These are phyloP conservation scores for Gonapodya prolifera DNA, from an alignment of 192 early-diverging fungal genomes.

Conservation along the genomic window DNA sequence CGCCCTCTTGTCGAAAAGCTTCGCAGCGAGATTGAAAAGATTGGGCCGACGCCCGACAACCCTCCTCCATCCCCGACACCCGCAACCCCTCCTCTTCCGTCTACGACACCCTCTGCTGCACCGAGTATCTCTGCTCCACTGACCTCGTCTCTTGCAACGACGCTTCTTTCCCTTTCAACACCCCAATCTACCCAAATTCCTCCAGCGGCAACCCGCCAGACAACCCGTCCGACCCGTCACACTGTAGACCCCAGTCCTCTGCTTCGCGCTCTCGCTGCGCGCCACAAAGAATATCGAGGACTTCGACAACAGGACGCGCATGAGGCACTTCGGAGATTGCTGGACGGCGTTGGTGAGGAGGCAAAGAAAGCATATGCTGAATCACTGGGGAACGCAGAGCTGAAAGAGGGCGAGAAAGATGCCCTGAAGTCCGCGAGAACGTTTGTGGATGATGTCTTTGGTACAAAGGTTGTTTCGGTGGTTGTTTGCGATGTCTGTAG, in stretches of 20 bases:
- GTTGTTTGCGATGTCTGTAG: constrained; percentile 54
- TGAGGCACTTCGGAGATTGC: neutral
- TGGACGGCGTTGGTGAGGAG: neutral
- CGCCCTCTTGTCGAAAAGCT: neutral
- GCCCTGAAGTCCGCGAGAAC: constrained; percentile 14
- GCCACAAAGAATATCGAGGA: neutral
- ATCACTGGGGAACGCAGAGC: neutral
- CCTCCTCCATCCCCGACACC: neutral
- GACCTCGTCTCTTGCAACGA: neutral
- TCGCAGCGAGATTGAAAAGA: too few relatives aligned
- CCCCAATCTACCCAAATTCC: neutral
- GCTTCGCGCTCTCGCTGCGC: neutral
- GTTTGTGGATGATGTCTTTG: constrained; percentile 59
- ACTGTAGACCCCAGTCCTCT: neutral
- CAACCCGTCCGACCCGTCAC: neutral
- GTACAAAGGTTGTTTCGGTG: constrained; percentile 44
- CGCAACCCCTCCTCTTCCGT: neutral
- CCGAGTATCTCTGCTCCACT: neutral
- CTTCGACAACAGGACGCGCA: constrained; percentile 2
- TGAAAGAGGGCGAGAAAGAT: neutral
- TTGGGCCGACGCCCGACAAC: neutral
- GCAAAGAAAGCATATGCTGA: neutral
- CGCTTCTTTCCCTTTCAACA: neutral
- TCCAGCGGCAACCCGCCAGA: neutral
- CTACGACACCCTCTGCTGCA: neutral